Evolutionary conservation across 2,329 filamentous ascomycete species (phyloP), one percentile per base, ranked within the genome.

Genomic region (Cucurbitaria berberidis): DNA sequence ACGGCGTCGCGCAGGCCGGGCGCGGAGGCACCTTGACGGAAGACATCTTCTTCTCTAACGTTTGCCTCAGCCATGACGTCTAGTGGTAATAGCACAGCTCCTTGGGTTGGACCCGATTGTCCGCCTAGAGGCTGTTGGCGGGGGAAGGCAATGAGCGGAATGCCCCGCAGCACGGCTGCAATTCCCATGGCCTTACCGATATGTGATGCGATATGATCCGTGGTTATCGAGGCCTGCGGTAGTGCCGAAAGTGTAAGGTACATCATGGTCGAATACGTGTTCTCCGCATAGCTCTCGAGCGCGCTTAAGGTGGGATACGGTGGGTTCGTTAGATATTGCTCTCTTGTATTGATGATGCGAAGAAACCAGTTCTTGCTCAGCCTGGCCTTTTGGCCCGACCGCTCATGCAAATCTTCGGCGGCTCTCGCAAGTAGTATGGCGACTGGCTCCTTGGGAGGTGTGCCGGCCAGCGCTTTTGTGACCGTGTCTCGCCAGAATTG

Each of bases 181-280:
- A 99, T 97, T 8, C 95, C 95, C 43, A 87, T 89, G 0, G 95
- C 93, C 71, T 99, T 99, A 46, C 95, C 95, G 52, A 98, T 90
- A 74, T 99, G 95, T 48, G 90, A 96, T 8, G 93, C 93, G 16
- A 99, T 81, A 76, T 99, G 95, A 68, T 99, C 95, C 36, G 92
- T 86, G 21, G 93, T 89, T 66, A 96, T 82, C 1, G 90, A 96
- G 9, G 87, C 85, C 67, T 97, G 81, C 0, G 91, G 89, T 51
- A 97, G 77, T 6, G 89, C 82, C 16, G 91, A 91, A 32, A 98
- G 79, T 0, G 89, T 93, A 57, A 96, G 83, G 73, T 99, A 99
- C 76, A 96, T 86, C 39, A 98, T 81, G 0, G 91, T 96, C 16
- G 92, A 92, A 76, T 98, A 98, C 1, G 95, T 98, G 65, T 92